Base-by-base conservation (phyloP, 23 red algal species). In the Gracilariopsis chorda region DNA sequence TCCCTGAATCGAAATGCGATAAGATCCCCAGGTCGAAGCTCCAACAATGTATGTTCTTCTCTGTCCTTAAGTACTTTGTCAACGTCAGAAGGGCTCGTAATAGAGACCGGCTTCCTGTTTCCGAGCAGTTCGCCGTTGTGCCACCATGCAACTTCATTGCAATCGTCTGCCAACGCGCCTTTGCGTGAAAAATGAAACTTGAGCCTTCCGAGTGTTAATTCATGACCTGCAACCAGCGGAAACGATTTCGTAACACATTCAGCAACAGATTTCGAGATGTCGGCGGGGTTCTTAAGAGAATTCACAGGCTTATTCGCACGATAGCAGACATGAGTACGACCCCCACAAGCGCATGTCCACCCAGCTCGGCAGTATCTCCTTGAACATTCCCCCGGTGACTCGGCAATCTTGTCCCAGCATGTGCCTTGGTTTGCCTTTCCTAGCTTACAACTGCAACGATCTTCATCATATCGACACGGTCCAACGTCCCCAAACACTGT, bases 281-380 rank as follows among this genome's bases (percentile, higher is more conserved):
- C 88, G 4, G 57, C 57, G 4, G 45, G 53, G 58, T 80, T 82
- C 9, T 91, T 72, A 40, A 82, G 41, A 13, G 63, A 59, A 23
- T 56, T 70, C 17, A 82, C 36, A 14, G 42, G 33, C 53, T 75
- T 68, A 4, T 27, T 59, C 34, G 56, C 27, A 30, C 63, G 56
- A 51, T 73, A 81, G 51, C 88, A 91, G 37, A 91, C 88, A 59
- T 91, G 75, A 37, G 88, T 91, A 79, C 88, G 88, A n/a, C 88
- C 88, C 17, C 73, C 88, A 81, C 88, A 91, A 1, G 88, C 77
- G 44, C 88, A 91, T 23, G 88, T 91, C 88, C 88, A 91, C 17
- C 88, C 88, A 11, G 88, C 75, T 11, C 58, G 57, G 47, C 88
- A 91, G 46, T 72, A 91, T 70, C 88, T 40, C 72, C 48, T 80